Evolutionary conservation across 306 rosid species (phyloP), one percentile per base, ranked within the genome.

Genomic region (Abrus precatorius): DNA sequence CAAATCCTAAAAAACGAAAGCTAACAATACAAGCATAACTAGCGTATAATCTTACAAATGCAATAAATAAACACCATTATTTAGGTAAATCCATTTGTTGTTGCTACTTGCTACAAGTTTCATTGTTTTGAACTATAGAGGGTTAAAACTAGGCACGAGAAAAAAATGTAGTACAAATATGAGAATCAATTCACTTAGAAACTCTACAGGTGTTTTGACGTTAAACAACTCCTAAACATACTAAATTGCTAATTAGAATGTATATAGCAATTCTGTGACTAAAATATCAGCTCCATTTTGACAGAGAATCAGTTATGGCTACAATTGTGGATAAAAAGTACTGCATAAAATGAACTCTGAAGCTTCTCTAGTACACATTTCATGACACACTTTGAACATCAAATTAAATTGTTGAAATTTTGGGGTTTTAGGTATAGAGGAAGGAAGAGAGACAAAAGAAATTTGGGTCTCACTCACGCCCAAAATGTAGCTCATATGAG

Each of bases 1-100:
- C 8, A 52, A 75, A 29, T 30, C 36, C 44, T 43, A 56, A 13
- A 61, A 4, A 81, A 74, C 20, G 73, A 78, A 27, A 62, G 53
- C 36, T 29, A 29, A 29, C 4, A 28, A 9, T 28, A 36, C 34
- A 75, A 53, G 36, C 3, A 59, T 53, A n/a, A 66, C 30, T 36
- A 78, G 12, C 0, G 4, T 74, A 28, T 11, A 60, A 61, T 43
- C 36, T 53, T 14, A 30, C 29, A 47, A 7, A 48, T 40, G 50
- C 44, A 40, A 56, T 49, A 40, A 40, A 30, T 32, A 52, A 14
- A 45, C 27, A 28, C 7, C 33, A 49, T 4, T 75, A 40, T 52
- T 54, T 61, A 71, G 71, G 48, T 20, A 66, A 52, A 20, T 47
- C 64, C 41, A 53, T 54, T 40, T 2, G 27, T 53, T 12, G 9